Base-by-base conservation (phyloP, 208 protist genomes). In the Leishmania turanica region DNA sequence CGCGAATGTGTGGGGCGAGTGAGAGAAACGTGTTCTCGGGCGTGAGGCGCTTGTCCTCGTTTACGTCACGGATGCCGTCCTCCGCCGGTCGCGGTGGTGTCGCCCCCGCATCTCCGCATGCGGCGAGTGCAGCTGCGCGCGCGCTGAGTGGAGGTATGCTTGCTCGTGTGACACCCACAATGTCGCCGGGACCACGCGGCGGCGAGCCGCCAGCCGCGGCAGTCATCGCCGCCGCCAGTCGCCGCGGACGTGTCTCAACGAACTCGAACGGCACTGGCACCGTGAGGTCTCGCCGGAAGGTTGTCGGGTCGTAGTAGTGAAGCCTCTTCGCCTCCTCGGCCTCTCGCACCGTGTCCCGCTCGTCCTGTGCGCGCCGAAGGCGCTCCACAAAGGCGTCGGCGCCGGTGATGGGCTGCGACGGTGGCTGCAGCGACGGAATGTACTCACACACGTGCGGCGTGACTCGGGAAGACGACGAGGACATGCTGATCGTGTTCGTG, bases 181-280 rank as follows among this genome's bases (percentile, higher is more conserved):
- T 31, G 24, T 11, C 34, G n/a, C 54, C 27, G 11, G 69, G 76
- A 8, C n/a, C 49, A 27, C 66, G 75, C n/a, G 68, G 51, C 49
- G 74, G 62, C 9, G 53, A 77, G 17, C 74, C 80, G 15, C 77
- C 73, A 19, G 68, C n/a, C 21, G 80, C 77, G 7, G 74, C 49
- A 13, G 31, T 45, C 31, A 56, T 66, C 13, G 75, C 75, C 24
- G 76, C 78, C 17, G 45, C 62, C 17, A 31, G 24, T 5, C 72
- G 76, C 4, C 82, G 69, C 31, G 69, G 77, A n/a, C 71, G 82
- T 34, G 60, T 77, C 31, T 77, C 77, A 6, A 45, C 54, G 17
- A 93, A 34, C 45, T 88, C 78, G 82, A 93, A 93, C 2, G 90
- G 90, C 71, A 87, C 81, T 54, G 86, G 82, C 65, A 85, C 75